phyloP scores from a whole-genome alignment of 768 basidiomycete species.

The Roridomyces roridus region DNA sequence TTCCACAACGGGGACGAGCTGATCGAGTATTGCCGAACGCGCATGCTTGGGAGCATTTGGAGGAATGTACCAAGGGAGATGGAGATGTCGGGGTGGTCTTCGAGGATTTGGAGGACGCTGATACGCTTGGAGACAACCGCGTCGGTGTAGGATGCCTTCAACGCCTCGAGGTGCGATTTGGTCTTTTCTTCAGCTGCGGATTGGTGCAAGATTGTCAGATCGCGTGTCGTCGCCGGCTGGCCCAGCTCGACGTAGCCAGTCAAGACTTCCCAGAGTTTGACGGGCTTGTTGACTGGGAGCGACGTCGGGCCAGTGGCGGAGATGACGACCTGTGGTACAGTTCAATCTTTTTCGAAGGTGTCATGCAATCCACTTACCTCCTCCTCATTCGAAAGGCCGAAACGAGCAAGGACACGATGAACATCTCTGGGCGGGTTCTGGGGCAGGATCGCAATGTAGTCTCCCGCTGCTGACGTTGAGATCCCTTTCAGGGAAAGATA shows the following conservation, averaged over 20 bases:
- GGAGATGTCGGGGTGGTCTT: conserved; percentile 38
- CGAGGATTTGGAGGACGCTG: conserved; percentile 49
- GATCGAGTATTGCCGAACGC: conserved; percentile 55
- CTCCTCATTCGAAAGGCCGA: conserved; percentile 44
- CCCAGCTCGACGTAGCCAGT: conserved; percentile 52
- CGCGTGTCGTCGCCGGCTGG: conserved; percentile 49
- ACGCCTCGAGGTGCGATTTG: conserved; percentile 30
- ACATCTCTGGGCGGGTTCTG: conserved; percentile 46
- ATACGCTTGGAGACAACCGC: conserved; percentile 40
- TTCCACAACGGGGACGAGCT: conserved; percentile 53
- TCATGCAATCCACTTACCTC: conserved; percentile 30
- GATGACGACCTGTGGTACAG: conserved; percentile 35
- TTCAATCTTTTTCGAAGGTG: neutral
- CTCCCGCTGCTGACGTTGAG: conserved; percentile 37
- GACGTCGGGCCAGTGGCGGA: conserved; percentile 41
- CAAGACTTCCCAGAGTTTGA: conserved; percentile 42
- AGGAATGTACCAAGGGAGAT: conserved; percentile 44
- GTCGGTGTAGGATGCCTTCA: conserved; percentile 35
- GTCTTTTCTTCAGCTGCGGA: conserved; percentile 30
- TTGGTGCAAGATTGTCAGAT: conserved; percentile 39
- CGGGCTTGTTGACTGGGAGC: conserved; percentile 42
- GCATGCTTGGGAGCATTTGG: conserved; percentile 49
- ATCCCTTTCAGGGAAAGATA: too few relatives aligned
- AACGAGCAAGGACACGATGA: conserved; percentile 42
- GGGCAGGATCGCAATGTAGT: conserved; percentile 55